These are phyloP conservation scores for Phytophthora kernoviae DNA, from an alignment of 352 stramenopile genomes.

Conservation along the genomic window DNA sequence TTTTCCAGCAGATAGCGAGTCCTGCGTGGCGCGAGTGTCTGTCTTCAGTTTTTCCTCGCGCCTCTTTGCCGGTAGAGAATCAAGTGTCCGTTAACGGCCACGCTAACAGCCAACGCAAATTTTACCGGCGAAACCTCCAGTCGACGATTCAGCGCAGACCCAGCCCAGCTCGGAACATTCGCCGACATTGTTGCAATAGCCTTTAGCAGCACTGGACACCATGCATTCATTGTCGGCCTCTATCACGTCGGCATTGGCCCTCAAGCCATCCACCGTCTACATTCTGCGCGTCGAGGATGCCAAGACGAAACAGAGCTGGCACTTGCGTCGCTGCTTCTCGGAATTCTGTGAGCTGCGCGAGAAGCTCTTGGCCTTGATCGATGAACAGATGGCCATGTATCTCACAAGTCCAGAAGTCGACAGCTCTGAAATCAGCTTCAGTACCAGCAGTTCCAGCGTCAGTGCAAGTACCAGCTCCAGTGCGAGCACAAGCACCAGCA, in stretches of 20 bases:
- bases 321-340: conserved; percentile 72
- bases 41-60: conserved; percentile 11
- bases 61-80: conserved; percentile 14
- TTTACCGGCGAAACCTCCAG: conserved; percentile 19
- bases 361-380: conserved; percentile 65
- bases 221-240: conserved; percentile 55
- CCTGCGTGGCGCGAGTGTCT: not conserved
- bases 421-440: conserved; percentile 24
- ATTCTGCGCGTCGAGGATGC: conserved; percentile 65
- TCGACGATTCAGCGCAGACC: conserved; percentile 1
- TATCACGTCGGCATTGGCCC: conserved; percentile 69
- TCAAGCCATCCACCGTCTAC: conserved; percentile 82
- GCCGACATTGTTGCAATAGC: conserved; percentile 24
- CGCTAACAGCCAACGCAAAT: conserved; percentile 6
- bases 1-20: conserved; percentile 9
- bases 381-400: conserved; percentile 42
- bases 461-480: conserved; percentile 27
- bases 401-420: conserved; percentile 26
- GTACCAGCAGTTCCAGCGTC: conserved; percentile 10
- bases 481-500: conserved; percentile 20
- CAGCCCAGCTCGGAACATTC: not conserved
- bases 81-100: conserved; percentile 22
- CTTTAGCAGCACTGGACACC: conserved; percentile 9
- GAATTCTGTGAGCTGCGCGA: conserved; percentile 80
- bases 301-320: conserved; percentile 50